Base-by-base conservation (phyloP, 78 protist genomes). In the Speleostelium caveatum region DNA sequence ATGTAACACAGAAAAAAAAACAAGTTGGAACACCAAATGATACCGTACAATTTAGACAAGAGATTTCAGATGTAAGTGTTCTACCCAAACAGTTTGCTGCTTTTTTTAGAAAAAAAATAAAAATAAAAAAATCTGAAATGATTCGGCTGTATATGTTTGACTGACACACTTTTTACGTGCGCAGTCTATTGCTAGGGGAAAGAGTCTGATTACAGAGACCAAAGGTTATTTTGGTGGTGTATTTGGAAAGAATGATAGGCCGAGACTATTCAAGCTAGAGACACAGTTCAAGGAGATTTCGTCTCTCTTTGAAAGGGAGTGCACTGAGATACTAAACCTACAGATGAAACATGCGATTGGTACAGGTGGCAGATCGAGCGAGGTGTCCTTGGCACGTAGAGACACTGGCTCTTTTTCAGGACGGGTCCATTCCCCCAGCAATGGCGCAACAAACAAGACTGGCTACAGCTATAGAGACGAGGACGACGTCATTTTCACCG, bases 261-360 rank as follows among this genome's bases (percentile, higher is more conserved):
- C 71, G 21, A 83, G 59, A 33, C 51, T 83, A 19, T 69, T 41
- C 24, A 83, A 83, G 38, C 26, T 83, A 10, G 36, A n/a, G 5
- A 22, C 14, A 32, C 62, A 69, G 30, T 69, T 83, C 14, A 69
- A 83, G 38, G 61, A 69, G n/a, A 24, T 83, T n/a, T 28, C 63
- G 0, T 24, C n/a, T 17, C 71, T 69, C 30, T 83, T 83, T 83
- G 91, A 83, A 69, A 59, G 39, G n/a, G 91, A 83, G 7, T 62
- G 61, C 16, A 56, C 91, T 16, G 71, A 67, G 32, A 69, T 83
- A n/a, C 53, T 69, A 35, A 32, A 60, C 59, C 33, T 69, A 45
- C 72, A 60, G 38, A 51, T 83, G 30, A 58, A 41, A 69, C 67
- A 83, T 59, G 91, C 91, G 19, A 83, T 83, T 69, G 91, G 91